Evolutionary conservation across 208 protist species (phyloP).

Genomic region (Crithidia sp.): DNA sequence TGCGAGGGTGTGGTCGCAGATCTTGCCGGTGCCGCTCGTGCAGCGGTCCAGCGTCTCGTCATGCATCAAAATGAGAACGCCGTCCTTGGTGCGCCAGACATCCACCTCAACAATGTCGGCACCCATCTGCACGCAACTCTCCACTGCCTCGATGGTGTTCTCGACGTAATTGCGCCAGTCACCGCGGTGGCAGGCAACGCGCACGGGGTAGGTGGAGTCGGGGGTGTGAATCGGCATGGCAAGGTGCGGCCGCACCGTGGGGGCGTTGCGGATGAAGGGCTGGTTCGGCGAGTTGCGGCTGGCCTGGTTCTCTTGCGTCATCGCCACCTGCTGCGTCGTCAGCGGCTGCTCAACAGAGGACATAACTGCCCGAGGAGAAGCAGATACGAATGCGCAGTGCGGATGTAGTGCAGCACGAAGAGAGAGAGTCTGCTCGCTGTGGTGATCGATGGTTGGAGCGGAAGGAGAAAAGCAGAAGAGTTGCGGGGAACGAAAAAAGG

Average conservation of each 20-base stretch:
- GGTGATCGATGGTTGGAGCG: not conserved
- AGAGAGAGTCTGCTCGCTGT: not conserved
- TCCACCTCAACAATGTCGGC: slow-evolving; percentile 75
- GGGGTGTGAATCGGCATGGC: slow-evolving; percentile 33
- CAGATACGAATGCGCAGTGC: not conserved
- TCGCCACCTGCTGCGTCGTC: not conserved
- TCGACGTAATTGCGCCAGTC: slow-evolving; percentile 80
- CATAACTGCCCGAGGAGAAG: not conserved
- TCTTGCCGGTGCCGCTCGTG: slow-evolving; percentile 45
- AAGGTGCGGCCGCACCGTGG: slow-evolving; percentile 32
- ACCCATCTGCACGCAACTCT: slow-evolving; percentile 69
- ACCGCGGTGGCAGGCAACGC: slow-evolving; percentile 70
- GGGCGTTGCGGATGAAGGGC: slow-evolving; percentile 8
- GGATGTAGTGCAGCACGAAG: not conserved
- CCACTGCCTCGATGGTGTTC: slow-evolving; percentile 76
- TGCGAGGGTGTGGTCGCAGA: slow-evolving; percentile 54
- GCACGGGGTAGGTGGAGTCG: slow-evolving; percentile 37
- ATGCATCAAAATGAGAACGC: slow-evolving; percentile 66
- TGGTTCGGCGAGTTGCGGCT: slow-evolving; percentile 39
- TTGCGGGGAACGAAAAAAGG: not conserved
- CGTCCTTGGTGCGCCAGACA: slow-evolving; percentile 66
- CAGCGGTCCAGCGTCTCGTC: slow-evolving; percentile 71
- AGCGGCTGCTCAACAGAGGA: not conserved
- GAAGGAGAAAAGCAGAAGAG: not conserved
- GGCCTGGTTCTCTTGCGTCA: slow-evolving; percentile 30